phyloP scores from a whole-genome alignment of 2,329 filamentous ascomycete genomes.

The Hortaea sp. region DNA sequence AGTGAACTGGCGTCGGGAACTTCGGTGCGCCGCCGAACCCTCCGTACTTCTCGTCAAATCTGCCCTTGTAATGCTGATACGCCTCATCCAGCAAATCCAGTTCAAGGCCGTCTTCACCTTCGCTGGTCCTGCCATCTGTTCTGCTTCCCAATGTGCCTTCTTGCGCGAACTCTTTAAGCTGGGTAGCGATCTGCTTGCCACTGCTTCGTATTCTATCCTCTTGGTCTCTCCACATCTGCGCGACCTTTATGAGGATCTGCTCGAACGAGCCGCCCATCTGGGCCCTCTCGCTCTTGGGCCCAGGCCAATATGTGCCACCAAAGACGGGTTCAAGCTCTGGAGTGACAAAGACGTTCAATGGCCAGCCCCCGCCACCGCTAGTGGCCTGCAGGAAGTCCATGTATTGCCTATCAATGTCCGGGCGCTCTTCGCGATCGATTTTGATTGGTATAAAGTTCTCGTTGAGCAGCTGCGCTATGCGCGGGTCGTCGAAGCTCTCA shows the following conservation, averaged over 20 bases:
- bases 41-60: conserved; percentile 69
- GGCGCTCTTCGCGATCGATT: conserved; percentile 85
- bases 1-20: conserved; percentile 78
- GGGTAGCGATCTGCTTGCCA: conserved; percentile 68
- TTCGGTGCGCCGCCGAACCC: conserved; percentile 74
- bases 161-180: conserved; percentile 77
- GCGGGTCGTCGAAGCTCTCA: conserved; percentile 78
- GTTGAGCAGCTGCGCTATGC: conserved; percentile 76
- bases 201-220: conserved; percentile 73
- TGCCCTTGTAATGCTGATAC: conserved; percentile 65
- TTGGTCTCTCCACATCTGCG: conserved; percentile 68
- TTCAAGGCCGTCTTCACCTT: conserved; percentile 60
- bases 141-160: conserved; percentile 58
- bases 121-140: conserved; percentile 14
- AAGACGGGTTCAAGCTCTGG: conserved; percentile 89
- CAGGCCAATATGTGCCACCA: conserved; percentile 92
- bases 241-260: conserved; percentile 69
- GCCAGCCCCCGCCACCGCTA: conserved; percentile 84
- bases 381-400: conserved; percentile 98
- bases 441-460: conserved; percentile 82
- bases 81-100: conserved; percentile 88
- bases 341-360: conserved; percentile 91
- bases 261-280: conserved; percentile 59
- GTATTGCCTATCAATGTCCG: conserved; percentile 89
- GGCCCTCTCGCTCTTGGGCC: conserved; percentile 51